These are phyloP conservation scores for Nakazawaea laoshanensis DNA, from an alignment of 805 yeast species.

Conservation along the genomic window DNA sequence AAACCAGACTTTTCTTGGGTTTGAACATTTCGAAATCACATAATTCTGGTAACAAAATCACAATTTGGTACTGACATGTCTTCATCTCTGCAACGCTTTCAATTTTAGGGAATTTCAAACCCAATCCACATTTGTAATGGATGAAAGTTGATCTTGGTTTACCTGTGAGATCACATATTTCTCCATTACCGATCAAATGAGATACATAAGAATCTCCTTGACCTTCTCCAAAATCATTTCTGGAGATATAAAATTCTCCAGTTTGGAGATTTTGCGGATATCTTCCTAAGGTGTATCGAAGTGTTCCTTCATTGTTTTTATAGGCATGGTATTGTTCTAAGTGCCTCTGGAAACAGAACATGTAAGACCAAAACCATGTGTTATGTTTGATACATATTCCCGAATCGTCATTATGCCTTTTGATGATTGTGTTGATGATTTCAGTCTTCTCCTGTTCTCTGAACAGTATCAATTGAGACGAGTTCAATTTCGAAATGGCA, in stretches of 20 bases:
- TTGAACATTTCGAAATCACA: slow-evolving; percentile 16
- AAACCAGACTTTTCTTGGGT: slow-evolving; percentile 10
- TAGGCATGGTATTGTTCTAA: slow-evolving; percentile 10
- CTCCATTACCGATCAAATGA: slow-evolving; percentile 21
- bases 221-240: neutral
- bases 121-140: slow-evolving; percentile 19
- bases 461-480: neutral
- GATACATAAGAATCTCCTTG: slow-evolving; percentile 19
- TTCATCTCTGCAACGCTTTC: slow-evolving; percentile 18
- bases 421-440: neutral
- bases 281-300: slow-evolving; percentile 14
- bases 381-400: slow-evolving; percentile 1
- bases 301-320: slow-evolving; percentile 2
- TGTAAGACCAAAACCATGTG: slow-evolving; percentile 12
- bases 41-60: slow-evolving; percentile 16
- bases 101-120: slow-evolving; percentile 13
- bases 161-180: slow-evolving; percentile 24
- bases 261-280: slow-evolving; percentile 9
- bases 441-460: neutral
- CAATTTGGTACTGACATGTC: slow-evolving; percentile 23
- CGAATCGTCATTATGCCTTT: neutral
- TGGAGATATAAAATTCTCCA: slow-evolving; percentile 18
- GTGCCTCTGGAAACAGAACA: slow-evolving; percentile 6
- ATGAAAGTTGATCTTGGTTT: slow-evolving; percentile 18
- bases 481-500: no score